Evolutionary conservation across 2,329 filamentous ascomycete species (phyloP).

Genomic region (Ophiostoma pallidulum): DNA sequence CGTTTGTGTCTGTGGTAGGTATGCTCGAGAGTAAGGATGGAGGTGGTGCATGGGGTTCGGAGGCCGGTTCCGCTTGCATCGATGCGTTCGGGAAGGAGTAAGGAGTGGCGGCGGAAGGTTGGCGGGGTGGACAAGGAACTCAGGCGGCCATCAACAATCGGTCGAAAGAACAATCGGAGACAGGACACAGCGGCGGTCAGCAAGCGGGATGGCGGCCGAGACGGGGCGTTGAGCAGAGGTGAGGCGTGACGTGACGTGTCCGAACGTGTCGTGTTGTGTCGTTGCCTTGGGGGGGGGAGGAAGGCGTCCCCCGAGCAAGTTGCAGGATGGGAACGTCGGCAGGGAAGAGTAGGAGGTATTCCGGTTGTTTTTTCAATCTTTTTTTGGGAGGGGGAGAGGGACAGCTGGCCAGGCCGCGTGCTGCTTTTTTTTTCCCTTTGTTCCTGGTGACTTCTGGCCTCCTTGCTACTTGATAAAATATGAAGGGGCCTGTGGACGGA

Average conservation of each 20-base stretch:
- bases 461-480: slow-evolving; percentile 3
- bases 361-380: background rate
- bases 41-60: slow-evolving; percentile 10
- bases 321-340: no score
- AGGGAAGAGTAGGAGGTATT: background rate
- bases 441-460: background rate
- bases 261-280: no score
- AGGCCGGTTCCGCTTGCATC: slow-evolving; percentile 16
- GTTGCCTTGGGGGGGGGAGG: no score
- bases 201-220: background rate
- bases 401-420: background rate
- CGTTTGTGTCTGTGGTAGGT: background rate
- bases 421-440: background rate
- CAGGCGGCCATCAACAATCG: slow-evolving; percentile 8
- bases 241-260: no score
- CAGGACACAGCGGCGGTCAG: no score
- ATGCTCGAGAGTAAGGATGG: background rate
- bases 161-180: background rate
- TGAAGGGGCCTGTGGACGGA: background rate
- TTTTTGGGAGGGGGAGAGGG: no score
- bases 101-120: background rate
- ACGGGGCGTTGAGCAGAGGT: background rate
- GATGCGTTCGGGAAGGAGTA: slow-evolving; percentile 7
- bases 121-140: background rate
- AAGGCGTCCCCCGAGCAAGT: no score